Percentiles rank a stretch among this genome's conserved stretches.
phyloP scores from a whole-genome alignment of 768 basidiomycete species.

The Amanita pallidorosea region DNA sequence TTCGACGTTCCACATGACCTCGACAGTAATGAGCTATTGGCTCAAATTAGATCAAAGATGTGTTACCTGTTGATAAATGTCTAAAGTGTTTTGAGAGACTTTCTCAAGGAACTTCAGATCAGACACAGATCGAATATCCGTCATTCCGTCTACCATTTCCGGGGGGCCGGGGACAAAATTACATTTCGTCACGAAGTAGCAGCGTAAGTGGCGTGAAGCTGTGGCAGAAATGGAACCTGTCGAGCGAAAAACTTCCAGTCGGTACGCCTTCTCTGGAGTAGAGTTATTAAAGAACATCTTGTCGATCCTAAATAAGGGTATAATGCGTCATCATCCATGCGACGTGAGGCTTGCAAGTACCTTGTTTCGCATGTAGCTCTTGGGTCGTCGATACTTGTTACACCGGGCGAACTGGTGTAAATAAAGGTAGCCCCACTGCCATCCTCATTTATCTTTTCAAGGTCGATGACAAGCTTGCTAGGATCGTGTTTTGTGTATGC shows the following conservation, averaged over 20 bases:
- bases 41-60: not conserved
- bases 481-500: constrained; percentile 93
- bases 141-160: constrained; percentile 39
- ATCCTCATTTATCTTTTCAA: constrained; percentile 80
- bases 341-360: constrained; percentile 25
- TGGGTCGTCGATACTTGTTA: constrained; percentile 74
- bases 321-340: not conserved
- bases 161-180: constrained; percentile 52
- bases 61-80: constrained; percentile 68
- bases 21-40: constrained; percentile 6
- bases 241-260: constrained; percentile 93
- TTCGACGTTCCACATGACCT: constrained; percentile 82
- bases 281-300: constrained; percentile 80
- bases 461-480: constrained; percentile 83
- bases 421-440: constrained; percentile 88
- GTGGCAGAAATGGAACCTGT: constrained; percentile 80
- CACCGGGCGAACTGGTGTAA: constrained; percentile 82
- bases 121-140: constrained; percentile 81
- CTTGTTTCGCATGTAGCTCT: constrained; percentile 83
- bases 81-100: constrained; percentile 85
- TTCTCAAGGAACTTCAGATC: constrained; percentile 89
- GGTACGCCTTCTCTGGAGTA: constrained; percentile 68
- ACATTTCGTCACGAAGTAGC: constrained; percentile 92
- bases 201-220: constrained; percentile 86
- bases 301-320: constrained; percentile 57